Percentiles rank a stretch among this genome's conserved stretches.
Evolutionary conservation across 306 rosid species (phyloP).

Genomic region (Trifolium dubium): DNA sequence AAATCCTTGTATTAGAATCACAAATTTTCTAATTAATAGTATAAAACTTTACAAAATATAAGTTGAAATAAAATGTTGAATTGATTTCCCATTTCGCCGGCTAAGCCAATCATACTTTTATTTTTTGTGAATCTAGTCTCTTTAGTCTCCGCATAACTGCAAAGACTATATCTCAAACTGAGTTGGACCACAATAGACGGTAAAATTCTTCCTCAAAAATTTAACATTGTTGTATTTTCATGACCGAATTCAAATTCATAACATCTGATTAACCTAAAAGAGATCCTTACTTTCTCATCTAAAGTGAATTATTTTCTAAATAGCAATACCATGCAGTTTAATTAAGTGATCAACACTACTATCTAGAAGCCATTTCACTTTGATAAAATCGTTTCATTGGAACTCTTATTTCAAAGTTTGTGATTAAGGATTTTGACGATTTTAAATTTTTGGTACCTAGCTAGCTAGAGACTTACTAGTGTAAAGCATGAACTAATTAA

Average conservation of each 20-base stretch:
- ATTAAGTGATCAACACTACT: background rate
- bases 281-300: no score
- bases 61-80: background rate
- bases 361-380: conserved; percentile 22
- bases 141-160: no score
- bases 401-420: background rate
- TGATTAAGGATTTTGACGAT: background rate
- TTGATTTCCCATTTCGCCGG: background rate
- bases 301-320: conserved; percentile 27
- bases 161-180: no score
- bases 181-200: no score
- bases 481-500: background rate
- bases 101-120: background rate
- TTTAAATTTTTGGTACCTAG: background rate
- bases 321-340: conserved; percentile 33
- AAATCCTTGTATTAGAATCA: no score
- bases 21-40: background rate
- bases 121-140: no score
- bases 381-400: background rate
- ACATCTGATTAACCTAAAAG: no score
- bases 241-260: no score
- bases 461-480: background rate
- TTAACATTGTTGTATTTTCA: no score
- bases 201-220: no score
- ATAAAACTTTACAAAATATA: background rate